phyloP scores from a whole-genome alignment of 1,284 basidiomycete genomes.

The Ceratobasidium sp. region DNA sequence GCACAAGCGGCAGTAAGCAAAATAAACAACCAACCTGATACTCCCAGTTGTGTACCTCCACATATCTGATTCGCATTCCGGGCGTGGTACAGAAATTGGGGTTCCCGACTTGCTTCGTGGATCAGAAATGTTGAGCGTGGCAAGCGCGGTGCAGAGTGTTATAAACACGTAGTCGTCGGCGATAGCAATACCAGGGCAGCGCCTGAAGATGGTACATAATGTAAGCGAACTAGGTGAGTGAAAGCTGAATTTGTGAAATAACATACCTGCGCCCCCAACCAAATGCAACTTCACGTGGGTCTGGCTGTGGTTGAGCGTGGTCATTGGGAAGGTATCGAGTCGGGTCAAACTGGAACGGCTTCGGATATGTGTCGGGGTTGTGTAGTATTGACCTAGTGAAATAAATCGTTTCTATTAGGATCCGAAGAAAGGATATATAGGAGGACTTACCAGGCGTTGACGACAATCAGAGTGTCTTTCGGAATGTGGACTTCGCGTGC shows the following conservation, averaged over 20 bases:
- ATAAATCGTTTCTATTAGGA: neutral
- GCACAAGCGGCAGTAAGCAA: neutral
- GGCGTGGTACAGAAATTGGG: conserved; percentile 8
- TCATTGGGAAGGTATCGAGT: conserved; percentile 18
- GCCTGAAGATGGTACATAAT: neutral
- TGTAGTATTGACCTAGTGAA: conserved; percentile 31
- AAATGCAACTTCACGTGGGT: conserved; percentile 38
- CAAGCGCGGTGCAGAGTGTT: conserved; percentile 36
- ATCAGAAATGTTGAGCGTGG: conserved; percentile 23
- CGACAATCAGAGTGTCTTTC: conserved; percentile 21
- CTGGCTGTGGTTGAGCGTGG: conserved; percentile 6
- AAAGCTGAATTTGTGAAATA: neutral
- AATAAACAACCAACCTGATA: conserved; percentile 21
- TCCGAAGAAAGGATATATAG: neutral
- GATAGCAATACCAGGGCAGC: conserved; percentile 38
- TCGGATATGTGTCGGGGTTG: conserved; percentile 36
- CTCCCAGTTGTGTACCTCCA: conserved; percentile 42
- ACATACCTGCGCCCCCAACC: conserved; percentile 44
- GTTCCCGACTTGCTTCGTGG: conserved; percentile 17
- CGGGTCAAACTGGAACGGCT: conserved; percentile 37
- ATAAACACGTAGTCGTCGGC: conserved; percentile 41
- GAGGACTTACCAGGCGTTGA: conserved; percentile 37
- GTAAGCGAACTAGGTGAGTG: neutral
- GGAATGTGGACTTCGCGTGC: conserved; percentile 17
- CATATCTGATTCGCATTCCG: conserved; percentile 35